These are phyloP conservation scores for Phylloboletellus chloephorus DNA, from an alignment of 1,284 basidiomycete genomes.

Conservation along the genomic window DNA sequence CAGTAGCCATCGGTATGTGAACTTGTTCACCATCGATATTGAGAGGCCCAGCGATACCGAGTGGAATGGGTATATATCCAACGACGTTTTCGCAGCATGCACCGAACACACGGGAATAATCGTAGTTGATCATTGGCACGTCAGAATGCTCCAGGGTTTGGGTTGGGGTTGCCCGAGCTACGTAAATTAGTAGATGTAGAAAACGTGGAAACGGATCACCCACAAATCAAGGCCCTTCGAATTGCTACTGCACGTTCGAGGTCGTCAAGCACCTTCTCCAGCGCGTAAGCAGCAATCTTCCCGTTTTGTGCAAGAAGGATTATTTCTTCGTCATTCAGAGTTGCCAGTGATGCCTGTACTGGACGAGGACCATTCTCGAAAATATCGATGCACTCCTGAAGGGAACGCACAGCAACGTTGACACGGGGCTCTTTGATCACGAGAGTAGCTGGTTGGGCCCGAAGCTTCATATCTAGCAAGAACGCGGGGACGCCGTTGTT, in stretches of 20 bases:
- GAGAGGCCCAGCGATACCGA: constrained; percentile 95
- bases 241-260: constrained; percentile 84
- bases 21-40: constrained; percentile 83
- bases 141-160: constrained; percentile 82
- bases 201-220: constrained; percentile 32
- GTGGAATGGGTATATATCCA: constrained; percentile 93
- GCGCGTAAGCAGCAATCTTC: constrained; percentile 89
- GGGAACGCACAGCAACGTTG: constrained; percentile 42
- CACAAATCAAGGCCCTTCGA: constrained; percentile 86
- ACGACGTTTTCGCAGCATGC: constrained; percentile 99
- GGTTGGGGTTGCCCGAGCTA: constrained; percentile 82
- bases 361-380: constrained; percentile 82
- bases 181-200: constrained; percentile 10
- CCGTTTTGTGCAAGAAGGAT: constrained; percentile 86
- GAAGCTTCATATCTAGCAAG: constrained; percentile 45
- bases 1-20: constrained; percentile 98
- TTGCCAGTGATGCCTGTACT: constrained; percentile 45
- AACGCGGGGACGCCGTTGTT: constrained; percentile 35
- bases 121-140: constrained; percentile 83
- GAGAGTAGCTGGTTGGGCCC: constrained; percentile 28
- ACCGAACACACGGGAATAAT: constrained; percentile 92
- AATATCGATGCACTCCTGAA: constrained; percentile 83
- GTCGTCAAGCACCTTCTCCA: constrained; percentile 91
- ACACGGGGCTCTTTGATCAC: constrained; percentile 15
- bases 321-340: constrained; percentile 90